Conservation (phyloP, 1,139 yeast genomes). For the Wickerhamiella pararugosa region DNA sequence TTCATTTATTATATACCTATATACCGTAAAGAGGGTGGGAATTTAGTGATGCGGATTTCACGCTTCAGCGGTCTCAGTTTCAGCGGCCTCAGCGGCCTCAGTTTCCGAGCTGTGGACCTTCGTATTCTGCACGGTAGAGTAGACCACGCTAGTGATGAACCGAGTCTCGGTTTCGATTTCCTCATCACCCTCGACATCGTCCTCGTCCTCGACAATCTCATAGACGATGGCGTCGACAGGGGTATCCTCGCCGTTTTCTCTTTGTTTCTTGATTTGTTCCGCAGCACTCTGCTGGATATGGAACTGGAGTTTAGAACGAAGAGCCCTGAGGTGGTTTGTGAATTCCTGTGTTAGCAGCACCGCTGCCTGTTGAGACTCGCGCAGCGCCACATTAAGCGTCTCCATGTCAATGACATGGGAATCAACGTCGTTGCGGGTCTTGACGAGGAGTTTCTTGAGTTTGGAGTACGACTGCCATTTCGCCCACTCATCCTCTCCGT, state of each 20-base stretch:
- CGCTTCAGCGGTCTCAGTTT: conserved; percentile 2
- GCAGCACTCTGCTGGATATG: conserved; percentile 43
- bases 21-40: neutral
- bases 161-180: conserved; percentile 2
- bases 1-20: neutral
- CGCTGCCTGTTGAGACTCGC: conserved; percentile 46
- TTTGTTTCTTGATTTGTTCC: conserved; percentile 13
- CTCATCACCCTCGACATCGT: conserved; percentile 9
- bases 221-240: conserved; percentile 17
- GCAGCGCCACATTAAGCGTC: conserved; percentile 37
- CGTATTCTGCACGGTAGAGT: conserved; percentile 2
- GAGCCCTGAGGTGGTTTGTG: conserved; percentile 51
- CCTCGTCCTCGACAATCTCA: conserved; percentile 14
- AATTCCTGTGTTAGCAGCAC: conserved; percentile 50
- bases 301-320: conserved; percentile 70
- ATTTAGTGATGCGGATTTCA: neutral
- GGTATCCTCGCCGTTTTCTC: conserved; percentile 10
- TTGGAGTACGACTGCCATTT: conserved; percentile 55
- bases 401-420: conserved; percentile 36
- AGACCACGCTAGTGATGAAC: conserved; percentile 1
- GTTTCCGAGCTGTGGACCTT: neutral
- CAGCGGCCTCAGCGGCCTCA: neutral
- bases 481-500: conserved; percentile 37
- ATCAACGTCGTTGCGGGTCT: conserved; percentile 42
- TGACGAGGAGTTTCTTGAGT: conserved; percentile 40